These are phyloP conservation scores for Bothriochloa decipiens DNA, from an alignment of 176 grass and related monocot genomes.

Conservation along the genomic window DNA sequence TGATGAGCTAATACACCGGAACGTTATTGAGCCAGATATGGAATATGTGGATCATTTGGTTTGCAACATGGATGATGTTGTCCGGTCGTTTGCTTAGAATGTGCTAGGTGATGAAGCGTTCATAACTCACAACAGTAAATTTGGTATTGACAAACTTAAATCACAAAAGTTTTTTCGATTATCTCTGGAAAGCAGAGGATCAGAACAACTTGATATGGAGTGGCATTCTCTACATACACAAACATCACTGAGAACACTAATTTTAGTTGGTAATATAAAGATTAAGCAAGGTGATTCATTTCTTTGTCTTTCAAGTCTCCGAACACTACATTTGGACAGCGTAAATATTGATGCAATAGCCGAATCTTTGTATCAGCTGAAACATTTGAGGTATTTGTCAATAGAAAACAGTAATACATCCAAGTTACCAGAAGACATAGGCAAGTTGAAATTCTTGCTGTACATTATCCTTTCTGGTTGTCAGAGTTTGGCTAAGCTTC, in stretches of 20 bases:
- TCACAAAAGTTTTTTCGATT: neutral
- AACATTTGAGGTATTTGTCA: slow-evolving; percentile 40
- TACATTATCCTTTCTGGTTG: too few relatives aligned
- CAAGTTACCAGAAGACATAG: slow-evolving; percentile 1
- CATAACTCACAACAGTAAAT: too few relatives aligned
- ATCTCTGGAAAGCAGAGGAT: too few relatives aligned
- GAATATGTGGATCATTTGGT: too few relatives aligned
- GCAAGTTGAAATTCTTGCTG: too few relatives aligned
- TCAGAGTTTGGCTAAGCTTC: too few relatives aligned
- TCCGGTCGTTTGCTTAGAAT: too few relatives aligned
- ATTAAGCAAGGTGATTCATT: neutral
- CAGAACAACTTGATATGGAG: neutral
- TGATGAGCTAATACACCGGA: too few relatives aligned
- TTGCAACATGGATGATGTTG: too few relatives aligned
- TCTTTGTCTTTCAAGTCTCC: neutral
- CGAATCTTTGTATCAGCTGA: slow-evolving; percentile 19
- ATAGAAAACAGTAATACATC: neutral
- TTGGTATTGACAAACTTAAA: neutral
- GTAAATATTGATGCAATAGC: neutral
- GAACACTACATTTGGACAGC: too few relatives aligned
- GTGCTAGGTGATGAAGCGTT: too few relatives aligned
- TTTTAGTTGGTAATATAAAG: neutral
- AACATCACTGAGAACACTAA: neutral
- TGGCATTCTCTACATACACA: neutral
- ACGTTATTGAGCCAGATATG: too few relatives aligned